Evolutionary conservation across 164 flowering plant species (phyloP).

Genomic region (Magnolia sinica): DNA sequence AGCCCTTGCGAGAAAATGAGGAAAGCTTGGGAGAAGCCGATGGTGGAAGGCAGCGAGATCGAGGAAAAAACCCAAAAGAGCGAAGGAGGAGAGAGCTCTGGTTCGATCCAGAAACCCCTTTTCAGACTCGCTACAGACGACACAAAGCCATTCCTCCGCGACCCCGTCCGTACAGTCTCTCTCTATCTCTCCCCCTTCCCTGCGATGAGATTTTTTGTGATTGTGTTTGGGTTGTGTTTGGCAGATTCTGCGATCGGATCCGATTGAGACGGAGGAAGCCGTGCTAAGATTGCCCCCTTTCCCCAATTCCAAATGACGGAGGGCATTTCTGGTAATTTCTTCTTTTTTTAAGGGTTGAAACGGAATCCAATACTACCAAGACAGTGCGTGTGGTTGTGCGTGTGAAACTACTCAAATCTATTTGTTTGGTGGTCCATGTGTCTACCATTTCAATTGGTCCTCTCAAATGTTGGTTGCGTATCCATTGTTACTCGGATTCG

Average conservation of each 20-base stretch:
- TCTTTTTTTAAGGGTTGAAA: not conserved
- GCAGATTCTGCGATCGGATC: constrained; percentile 22
- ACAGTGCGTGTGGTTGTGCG: no score
- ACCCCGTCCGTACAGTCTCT: constrained; percentile 37
- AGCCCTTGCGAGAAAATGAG: no score
- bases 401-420: no score
- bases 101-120: constrained; percentile 29
- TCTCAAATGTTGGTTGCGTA: no score
- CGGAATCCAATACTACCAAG: no score
- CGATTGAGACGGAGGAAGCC: constrained; percentile 23
- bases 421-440: no score
- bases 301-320: not conserved
- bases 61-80: not conserved
- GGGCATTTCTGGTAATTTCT: not conserved
- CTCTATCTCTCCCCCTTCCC: not conserved
- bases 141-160: constrained; percentile 59
- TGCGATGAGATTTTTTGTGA: not conserved
- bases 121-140: constrained; percentile 58
- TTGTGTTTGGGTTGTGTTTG: not conserved
- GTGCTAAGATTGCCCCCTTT: constrained; percentile 25
- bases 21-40: no score
- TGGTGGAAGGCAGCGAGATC: not conserved
- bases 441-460: no score
- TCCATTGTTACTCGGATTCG: no score
- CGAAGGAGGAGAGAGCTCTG: no score